These are phyloP conservation scores for Paramyrothecium sp. DNA, from an alignment of 2,329 filamentous ascomycete species.

Conservation along the genomic window DNA sequence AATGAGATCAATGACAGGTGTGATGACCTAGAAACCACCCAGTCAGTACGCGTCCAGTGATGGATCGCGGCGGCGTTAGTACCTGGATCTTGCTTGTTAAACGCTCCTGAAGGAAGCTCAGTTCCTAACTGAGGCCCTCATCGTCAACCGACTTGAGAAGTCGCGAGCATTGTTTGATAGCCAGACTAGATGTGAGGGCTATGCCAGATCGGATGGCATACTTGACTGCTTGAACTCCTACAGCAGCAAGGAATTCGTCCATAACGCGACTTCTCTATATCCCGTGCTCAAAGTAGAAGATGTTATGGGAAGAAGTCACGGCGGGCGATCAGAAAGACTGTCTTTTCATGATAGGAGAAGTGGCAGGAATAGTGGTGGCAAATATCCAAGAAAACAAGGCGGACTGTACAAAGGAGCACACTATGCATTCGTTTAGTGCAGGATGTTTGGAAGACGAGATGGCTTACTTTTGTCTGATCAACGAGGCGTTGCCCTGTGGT, in stretches of 20 bases:
- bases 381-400: too few relatives aligned
- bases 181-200: constrained; percentile 79
- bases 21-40: constrained; percentile 62
- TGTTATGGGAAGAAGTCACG: too few relatives aligned
- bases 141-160: constrained; percentile 77
- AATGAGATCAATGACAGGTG: constrained; percentile 88
- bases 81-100: constrained; percentile 85
- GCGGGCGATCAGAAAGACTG: too few relatives aligned
- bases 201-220: constrained; percentile 90
- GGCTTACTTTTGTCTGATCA: too few relatives aligned
- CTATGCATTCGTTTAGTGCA: too few relatives aligned
- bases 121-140: constrained; percentile 63
- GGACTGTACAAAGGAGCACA: too few relatives aligned
- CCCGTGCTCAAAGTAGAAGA: too few relatives aligned
- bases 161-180: constrained; percentile 77
- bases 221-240: constrained; percentile 75
- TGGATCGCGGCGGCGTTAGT: constrained; percentile 11
- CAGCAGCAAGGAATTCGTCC: constrained; percentile 61
- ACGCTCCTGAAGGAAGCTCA: constrained; percentile 68
- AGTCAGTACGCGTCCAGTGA: too few relatives aligned
- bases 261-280: constrained; percentile 40
- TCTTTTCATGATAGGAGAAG: too few relatives aligned
- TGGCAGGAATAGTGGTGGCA: too few relatives aligned
- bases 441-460: too few relatives aligned
- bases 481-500: too few relatives aligned